Evolutionary conservation across 306 rosid species (phyloP).

Genomic region (Luffa aegyptiaca): DNA sequence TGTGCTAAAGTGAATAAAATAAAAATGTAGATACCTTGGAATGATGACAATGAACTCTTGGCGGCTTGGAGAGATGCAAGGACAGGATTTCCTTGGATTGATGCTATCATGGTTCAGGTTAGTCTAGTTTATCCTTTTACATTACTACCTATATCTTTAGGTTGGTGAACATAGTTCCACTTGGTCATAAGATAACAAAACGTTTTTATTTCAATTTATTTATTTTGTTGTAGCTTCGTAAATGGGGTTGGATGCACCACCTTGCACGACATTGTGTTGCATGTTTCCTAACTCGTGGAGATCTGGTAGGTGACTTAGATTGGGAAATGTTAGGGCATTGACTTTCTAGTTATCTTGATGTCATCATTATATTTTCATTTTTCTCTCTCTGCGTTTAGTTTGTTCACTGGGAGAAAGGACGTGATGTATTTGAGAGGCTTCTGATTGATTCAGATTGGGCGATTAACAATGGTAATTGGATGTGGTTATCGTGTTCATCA

Average conservation of each 20-base stretch:
- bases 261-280: conserved; percentile 91
- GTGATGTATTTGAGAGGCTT: conserved; percentile 88
- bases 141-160: background rate
- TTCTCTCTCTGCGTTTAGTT: conserved; percentile 35
- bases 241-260: conserved; percentile 99
- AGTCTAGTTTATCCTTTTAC: conserved; percentile 10
- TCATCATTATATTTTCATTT: background rate
- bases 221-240: conserved; percentile 48
- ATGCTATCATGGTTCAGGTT: conserved; percentile 93
- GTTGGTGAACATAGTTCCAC: background rate
- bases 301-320: conserved; percentile 46
- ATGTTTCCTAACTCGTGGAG: conserved; percentile 89
- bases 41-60: conserved; percentile 53
- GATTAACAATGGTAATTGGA: conserved; percentile 90
- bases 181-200: background rate
- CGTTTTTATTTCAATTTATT: background rate
- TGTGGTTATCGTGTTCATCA: conserved; percentile 93
- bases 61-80: conserved; percentile 82
- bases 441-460: conserved; percentile 97
- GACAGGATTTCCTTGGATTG: conserved; percentile 98
- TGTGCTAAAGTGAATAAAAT: background rate
- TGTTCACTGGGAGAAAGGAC: conserved; percentile 93
- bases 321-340: background rate
- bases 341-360: conserved; percentile 14
- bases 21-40: conserved; percentile 74